Evolutionary conservation across 2,329 filamentous ascomycete species (phyloP), one percentile per base, ranked within the genome.

Genomic region (Alternaria solani): DNA sequence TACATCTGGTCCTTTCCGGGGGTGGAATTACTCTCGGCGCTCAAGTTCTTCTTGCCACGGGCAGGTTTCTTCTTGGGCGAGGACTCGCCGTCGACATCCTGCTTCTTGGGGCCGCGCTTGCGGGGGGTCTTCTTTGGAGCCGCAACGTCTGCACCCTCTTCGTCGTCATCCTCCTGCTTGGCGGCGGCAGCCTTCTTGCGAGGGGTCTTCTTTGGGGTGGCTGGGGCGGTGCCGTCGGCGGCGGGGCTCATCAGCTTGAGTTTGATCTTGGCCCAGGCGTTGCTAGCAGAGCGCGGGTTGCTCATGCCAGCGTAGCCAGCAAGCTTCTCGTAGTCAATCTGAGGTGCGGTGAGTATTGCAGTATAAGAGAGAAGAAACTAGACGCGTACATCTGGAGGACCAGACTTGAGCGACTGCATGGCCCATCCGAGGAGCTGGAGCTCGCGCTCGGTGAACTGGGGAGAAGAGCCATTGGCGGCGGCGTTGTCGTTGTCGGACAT

Each of bases 281-380:
- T 79, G 61, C 69, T 60, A 12, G 77, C 77, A 28, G 77, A 79
- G 52, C 75, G 71, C 7, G 70, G 70, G 58, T 79, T 78, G 64
- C 67, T 59, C 77, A 79, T 79, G 49, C 73, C 67, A 34, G 75
- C 73, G 39, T 76, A 73, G 4, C 5, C 44, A 7, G 77, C 77
- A 18, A 79, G 74, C 64, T 74, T 77, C 3, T 73, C 70, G 64
- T 75, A 76, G 64, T 79, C 77, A 55, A 79, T 70, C 77, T 79
- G 20, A 14, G 3, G 4, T n/a, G n/a, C 8, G 48, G 47, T 71
- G 6, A 67, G 55, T 53, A n/a, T 41, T 41, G 32, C n/a, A 41
- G 12, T 25, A 25, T 9, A 8, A 41, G 2, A 14, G 26, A 5
- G 43, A 4, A 9, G 5, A 12, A 7, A 18, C 0, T 20, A 41